Base-by-base conservation (phyloP, 1,139 yeast species). In the Candida tetrigidarum region DNA sequence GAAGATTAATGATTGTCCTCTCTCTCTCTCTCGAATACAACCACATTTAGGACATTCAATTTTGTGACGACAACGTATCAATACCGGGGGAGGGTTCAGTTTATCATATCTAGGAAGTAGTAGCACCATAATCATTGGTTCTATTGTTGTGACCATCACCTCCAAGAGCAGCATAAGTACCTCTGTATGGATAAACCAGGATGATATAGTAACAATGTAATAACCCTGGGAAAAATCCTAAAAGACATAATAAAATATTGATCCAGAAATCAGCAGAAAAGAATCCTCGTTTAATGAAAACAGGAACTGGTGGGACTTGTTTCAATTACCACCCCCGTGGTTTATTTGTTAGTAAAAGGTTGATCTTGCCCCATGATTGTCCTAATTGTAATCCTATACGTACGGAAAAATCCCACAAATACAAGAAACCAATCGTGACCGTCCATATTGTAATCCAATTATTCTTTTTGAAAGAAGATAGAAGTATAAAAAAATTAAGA, bases 171-270 rank as follows among this genome's bases (percentile, higher is more conserved):
- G 44, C 47, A 37, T 48, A 46, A 9, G 40, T 40, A 19, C 36
- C 43, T 18, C 43, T 39, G 53, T 76, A 71, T 5, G 86, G 86
- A 53, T 81, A 78, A 47, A 68, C 62, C 45, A 79, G 72, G 45
- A 82, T 81, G 51, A 82, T 78, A 59, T 83, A 85, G 64, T 83
- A 74, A 39, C 81, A 73, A 57, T 84, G 91, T 50, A 84, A 63
- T 45, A 85, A 67, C 6, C 96, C 97, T 0, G 97, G 97, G 49
- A 91, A 62, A 64, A 81, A 86, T 3, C 97, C 96, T 42, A 91
- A 72, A 42, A 85, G 55, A 64, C 92, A 87, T 43, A 91, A 74
- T 29, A 88, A 76, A 44, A 91, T 73, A 64, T 90, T 91, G 57
- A 90, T 84, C 66, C 83, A 72, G 55, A 84, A 80, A 57, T 86